These are phyloP conservation scores for Setomelanomma holmii DNA, from an alignment of 2,329 filamentous ascomycete genomes.

Conservation along the genomic window DNA sequence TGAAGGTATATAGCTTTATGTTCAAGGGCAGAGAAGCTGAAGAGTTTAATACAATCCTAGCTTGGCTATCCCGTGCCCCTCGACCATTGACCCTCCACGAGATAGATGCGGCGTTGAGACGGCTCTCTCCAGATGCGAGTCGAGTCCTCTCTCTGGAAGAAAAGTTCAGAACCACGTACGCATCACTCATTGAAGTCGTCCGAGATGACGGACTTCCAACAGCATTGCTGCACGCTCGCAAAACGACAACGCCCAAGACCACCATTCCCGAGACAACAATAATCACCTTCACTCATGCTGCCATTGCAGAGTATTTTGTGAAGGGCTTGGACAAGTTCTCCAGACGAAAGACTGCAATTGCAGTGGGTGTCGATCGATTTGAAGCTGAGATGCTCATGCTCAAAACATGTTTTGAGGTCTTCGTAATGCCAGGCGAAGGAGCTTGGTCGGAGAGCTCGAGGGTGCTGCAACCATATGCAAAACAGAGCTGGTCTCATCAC, in stretches of 20 bases:
- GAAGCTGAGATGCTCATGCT: not conserved
- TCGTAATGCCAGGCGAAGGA: not conserved
- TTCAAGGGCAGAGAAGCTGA: not conserved
- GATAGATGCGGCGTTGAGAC: not conserved
- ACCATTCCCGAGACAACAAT: not conserved
- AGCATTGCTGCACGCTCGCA: not conserved
- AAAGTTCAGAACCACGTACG: not conserved
- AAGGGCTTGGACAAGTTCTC: not conserved
- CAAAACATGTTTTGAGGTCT: not conserved
- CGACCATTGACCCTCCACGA: not conserved
- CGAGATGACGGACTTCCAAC: not conserved
- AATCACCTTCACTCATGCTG: not conserved
- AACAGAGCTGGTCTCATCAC: not conserved
- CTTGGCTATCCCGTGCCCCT: not conserved
- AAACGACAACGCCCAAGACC: not conserved
- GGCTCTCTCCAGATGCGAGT: not conserved
- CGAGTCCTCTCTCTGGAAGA: not conserved
- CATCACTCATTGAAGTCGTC: not conserved
- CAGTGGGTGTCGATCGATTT: not conserved
- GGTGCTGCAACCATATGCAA: not conserved
- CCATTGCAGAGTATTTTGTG: not conserved
- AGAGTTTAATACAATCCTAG: not conserved
- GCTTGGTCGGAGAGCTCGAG: not conserved
- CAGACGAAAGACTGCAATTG: not conserved
- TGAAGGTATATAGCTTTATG: constrained; percentile 1